Percentiles rank a stretch among this genome's conserved stretches.
Conservation (phyloP, 2,329 filamentous ascomycete genomes). For the Fusarium tupiense region DNA sequence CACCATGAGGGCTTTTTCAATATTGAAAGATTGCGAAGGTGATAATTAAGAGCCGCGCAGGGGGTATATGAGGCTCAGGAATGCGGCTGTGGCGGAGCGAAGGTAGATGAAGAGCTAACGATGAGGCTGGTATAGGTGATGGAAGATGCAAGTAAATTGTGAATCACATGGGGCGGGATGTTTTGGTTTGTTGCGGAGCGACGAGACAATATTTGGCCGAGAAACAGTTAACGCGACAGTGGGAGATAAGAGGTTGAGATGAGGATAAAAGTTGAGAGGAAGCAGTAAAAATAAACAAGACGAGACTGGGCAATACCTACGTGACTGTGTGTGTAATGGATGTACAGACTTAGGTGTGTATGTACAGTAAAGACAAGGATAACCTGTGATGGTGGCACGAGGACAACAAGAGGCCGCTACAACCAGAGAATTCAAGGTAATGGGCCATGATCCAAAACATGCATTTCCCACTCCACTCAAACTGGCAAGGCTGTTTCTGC, state of each 20-base stretch:
- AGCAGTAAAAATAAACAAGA: slow-evolving; percentile 18
- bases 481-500: slow-evolving; percentile 27
- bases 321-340: slow-evolving; percentile 3
- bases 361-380: slow-evolving; percentile 17
- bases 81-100: slow-evolving; percentile 29
- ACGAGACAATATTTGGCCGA: slow-evolving; percentile 15
- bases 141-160: slow-evolving; percentile 11
- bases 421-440: slow-evolving; percentile 27
- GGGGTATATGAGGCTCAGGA: slow-evolving; percentile 8
- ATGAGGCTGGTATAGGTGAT: slow-evolving; percentile 22
- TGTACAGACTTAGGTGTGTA: neutral
- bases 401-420: slow-evolving; percentile 24
- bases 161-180: slow-evolving; percentile 41
- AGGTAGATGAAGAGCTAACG: slow-evolving; percentile 24
- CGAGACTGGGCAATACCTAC: neutral
- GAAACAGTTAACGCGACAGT: slow-evolving; percentile 1
- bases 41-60: slow-evolving; percentile 13
- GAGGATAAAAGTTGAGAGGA: neutral
- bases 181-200: slow-evolving; percentile 37
- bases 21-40: neutral
- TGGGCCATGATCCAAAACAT: slow-evolving; percentile 26
- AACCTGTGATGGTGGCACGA: slow-evolving; percentile 30
- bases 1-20: slow-evolving; percentile 61
- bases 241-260: neutral
- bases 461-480: slow-evolving; percentile 11